Conservation (phyloP, 148 eudicot genomes). For the Arctostaphylos glauca region DNA sequence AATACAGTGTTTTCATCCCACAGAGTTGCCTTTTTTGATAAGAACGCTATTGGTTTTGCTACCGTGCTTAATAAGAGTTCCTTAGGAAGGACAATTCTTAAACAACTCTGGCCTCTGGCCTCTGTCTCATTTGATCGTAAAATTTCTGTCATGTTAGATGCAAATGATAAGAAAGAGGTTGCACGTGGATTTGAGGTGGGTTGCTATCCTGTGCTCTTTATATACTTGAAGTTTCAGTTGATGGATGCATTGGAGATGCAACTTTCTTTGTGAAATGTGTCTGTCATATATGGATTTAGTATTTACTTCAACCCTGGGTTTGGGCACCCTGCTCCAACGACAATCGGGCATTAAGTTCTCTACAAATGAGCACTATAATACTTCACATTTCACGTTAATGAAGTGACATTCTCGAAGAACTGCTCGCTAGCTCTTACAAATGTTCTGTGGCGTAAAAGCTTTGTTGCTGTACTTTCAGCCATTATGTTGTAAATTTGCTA, state of each 20-base stretch:
- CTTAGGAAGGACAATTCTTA: not conserved
- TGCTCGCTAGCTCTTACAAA: no score
- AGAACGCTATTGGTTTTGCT: not conserved
- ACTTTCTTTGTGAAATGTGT: not conserved
- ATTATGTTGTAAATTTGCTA: not conserved
- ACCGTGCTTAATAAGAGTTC: not conserved
- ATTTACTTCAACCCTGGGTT: not conserved
- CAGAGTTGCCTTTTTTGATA: not conserved
- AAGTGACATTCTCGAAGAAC: not conserved
- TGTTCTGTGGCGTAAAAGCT: not conserved
- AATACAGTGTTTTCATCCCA: not conserved
- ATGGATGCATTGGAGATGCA: not conserved
- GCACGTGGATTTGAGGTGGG: not conserved
- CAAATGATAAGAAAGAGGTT: not conserved
- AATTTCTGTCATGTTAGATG: not conserved
- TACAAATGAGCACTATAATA: not conserved
- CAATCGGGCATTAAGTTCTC: not conserved
- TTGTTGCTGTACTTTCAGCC: not conserved
- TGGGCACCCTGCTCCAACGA: slow-evolving; percentile 4
- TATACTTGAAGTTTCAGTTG: not conserved
- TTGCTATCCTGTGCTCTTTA: not conserved
- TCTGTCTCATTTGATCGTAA: not conserved
- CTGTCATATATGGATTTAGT: not conserved
- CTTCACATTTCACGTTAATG: not conserved
- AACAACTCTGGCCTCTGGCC: not conserved